Percentiles rank a stretch among this genome's conserved stretches.
Conservation (phyloP, 768 basidiomycete genomes). For the Termitomyces titanicus region DNA sequence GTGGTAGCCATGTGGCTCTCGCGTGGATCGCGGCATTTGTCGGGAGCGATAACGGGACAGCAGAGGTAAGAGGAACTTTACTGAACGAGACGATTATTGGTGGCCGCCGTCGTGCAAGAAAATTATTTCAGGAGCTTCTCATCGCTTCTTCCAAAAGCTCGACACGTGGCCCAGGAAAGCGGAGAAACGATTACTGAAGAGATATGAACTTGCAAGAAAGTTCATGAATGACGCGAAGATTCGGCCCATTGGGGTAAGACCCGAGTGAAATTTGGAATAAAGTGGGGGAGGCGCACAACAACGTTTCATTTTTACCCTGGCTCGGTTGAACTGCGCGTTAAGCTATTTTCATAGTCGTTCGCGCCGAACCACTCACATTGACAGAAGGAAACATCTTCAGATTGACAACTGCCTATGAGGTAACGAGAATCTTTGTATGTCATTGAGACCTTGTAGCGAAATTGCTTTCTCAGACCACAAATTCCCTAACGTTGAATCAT, state of each 20-base stretch:
- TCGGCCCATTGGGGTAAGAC: slow-evolving; percentile 17
- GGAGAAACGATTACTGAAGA: background rate
- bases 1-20: slow-evolving; percentile 34
- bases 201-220: background rate
- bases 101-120: background rate
- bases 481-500: background rate
- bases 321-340: background rate
- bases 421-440: background rate
- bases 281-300: background rate
- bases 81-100: background rate
- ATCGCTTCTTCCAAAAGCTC: background rate
- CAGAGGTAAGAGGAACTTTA: background rate
- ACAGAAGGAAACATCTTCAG: background rate
- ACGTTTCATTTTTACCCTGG: background rate
- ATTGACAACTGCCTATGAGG: background rate
- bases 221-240: slow-evolving; percentile 13
- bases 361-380: background rate
- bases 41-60: too few relatives aligned
- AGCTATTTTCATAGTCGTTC: background rate
- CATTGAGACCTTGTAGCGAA: too few relatives aligned
- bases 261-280: slow-evolving; percentile 11
- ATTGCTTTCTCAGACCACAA: background rate
- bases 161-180: background rate
- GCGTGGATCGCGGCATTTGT: slow-evolving; percentile 16
- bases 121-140: background rate